phyloP scores from a whole-genome alignment of 2,329 filamentous ascomycete species.

The Incumbomyces lentus region DNA sequence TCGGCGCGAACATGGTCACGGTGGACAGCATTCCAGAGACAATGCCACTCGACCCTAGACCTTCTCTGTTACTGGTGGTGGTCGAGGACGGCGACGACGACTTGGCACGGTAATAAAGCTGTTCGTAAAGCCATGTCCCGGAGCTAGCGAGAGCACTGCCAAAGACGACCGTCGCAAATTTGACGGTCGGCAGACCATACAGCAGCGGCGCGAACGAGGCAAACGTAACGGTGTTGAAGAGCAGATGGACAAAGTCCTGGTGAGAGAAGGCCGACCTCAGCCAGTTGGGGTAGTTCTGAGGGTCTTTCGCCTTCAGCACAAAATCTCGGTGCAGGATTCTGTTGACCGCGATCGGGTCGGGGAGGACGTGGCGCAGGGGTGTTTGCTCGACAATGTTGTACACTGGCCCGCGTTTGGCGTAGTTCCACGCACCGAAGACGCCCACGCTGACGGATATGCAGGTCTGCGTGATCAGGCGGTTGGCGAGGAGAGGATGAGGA shows the following conservation, averaged over 20 bases:
- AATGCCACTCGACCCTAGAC: slow-evolving; percentile 4
- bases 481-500: not conserved
- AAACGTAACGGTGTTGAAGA: slow-evolving; percentile 5
- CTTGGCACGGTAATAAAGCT: not conserved
- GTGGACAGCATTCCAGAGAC: slow-evolving; percentile 1
- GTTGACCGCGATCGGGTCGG: not conserved
- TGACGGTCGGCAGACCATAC: not conserved
- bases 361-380: not conserved
- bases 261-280: not conserved
- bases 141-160: not conserved
- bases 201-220: slow-evolving; percentile 3
- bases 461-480: not conserved
- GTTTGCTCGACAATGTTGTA: not conserved
- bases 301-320: not conserved
- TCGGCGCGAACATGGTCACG: slow-evolving; percentile 5
- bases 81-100: too few species aligned
- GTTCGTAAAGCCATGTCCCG: not conserved
- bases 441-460: slow-evolving; percentile 1
- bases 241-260: not conserved
- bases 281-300: not conserved
- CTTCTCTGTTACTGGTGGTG: not conserved
- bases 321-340: not conserved
- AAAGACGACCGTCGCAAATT: slow-evolving; percentile 2
- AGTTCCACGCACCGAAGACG: slow-evolving; percentile 6
- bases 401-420: not conserved